Evolutionary conservation across 768 basidiomycete genomes (phyloP).

Genomic region (Collybia sordida): DNA sequence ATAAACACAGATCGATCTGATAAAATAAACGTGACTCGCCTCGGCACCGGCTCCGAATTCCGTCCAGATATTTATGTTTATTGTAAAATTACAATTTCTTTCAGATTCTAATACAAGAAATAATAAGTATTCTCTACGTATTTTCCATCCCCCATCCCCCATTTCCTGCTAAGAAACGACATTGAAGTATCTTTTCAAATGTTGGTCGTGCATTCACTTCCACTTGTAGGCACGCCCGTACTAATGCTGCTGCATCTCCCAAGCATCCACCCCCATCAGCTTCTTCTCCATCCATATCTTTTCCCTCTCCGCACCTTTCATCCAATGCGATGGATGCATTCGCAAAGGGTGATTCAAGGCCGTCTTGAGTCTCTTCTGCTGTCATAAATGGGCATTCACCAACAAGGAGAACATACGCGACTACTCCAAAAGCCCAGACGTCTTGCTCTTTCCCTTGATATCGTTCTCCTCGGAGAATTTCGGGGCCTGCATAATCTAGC

Average conservation of each 20-base stretch:
- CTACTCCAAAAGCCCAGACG: conserved; percentile 97
- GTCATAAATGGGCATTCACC: conserved; percentile 93
- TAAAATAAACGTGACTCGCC: conserved; percentile 41
- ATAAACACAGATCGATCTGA: conserved; percentile 56
- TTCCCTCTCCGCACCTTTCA: conserved; percentile 76
- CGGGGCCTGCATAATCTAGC: conserved; percentile 93
- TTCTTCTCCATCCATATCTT: conserved; percentile 74
- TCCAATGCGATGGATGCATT: conserved; percentile 76
- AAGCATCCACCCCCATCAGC: conserved; percentile 80
- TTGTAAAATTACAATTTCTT: conserved; percentile 6
- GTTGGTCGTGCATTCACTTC: conserved; percentile 77
- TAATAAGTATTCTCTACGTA: conserved; percentile 9
- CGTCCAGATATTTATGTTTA: background rate
- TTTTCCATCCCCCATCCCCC: conserved; percentile 66
- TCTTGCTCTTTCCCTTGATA: conserved; percentile 98
- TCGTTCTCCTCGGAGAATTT: conserved; percentile 91
- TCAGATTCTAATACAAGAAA: conserved; percentile 1
- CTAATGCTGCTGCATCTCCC: conserved; percentile 82
- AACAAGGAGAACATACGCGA: conserved; percentile 90
- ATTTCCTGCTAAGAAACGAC: conserved; percentile 75
- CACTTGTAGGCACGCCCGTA: conserved; percentile 82
- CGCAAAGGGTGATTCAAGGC: conserved; percentile 73
- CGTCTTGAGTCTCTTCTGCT: conserved; percentile 87
- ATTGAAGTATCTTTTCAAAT: conserved; percentile 79
- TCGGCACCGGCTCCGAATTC: conserved; percentile 23